Percentiles rank a stretch among this genome's conserved stretches.
These are phyloP conservation scores for Nitzschia putrida DNA, from an alignment of 108 stramenopile genomes.

Conservation along the genomic window DNA sequence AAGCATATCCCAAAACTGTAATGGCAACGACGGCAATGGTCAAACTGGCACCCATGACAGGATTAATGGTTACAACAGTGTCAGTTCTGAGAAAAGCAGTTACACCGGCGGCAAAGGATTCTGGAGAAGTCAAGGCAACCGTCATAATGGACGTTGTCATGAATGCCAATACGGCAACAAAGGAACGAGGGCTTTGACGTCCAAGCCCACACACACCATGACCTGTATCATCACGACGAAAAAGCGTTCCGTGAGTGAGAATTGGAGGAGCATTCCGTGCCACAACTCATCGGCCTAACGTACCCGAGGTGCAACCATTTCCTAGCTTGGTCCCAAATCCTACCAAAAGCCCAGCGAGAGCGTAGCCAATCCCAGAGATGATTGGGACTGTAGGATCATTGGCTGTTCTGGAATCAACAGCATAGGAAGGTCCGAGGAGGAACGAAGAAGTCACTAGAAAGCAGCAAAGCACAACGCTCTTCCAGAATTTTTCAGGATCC, in stretches of 20 bases:
- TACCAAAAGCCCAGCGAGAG: constrained; percentile 66
- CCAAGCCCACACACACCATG: constrained; percentile 81
- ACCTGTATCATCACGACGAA: constrained; percentile 11
- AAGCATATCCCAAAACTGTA: not conserved
- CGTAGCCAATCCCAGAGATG: constrained; percentile 37
- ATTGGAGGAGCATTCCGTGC: too few species aligned
- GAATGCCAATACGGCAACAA: constrained; percentile 75
- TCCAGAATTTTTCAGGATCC: constrained; percentile 48
- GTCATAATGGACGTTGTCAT: constrained; percentile 66
- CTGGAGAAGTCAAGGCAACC: constrained; percentile 1
- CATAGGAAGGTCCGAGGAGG: constrained; percentile 4
- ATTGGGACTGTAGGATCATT: constrained; percentile 11
- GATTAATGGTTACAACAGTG: not conserved
- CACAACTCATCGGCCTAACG: too few species aligned
- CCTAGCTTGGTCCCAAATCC: constrained; percentile 74
- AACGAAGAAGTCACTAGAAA: constrained; percentile 47
- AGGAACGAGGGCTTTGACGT: constrained; percentile 65
- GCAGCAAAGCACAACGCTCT: constrained; percentile 48
- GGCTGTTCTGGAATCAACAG: constrained; percentile 5
- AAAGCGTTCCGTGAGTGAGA: not conserved
- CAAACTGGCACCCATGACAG: not conserved
- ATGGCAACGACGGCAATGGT: not conserved
- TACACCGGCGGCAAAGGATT: constrained; percentile 4
- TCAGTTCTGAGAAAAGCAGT: constrained; percentile 20
- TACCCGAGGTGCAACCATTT: constrained; percentile 69